These are phyloP conservation scores for Plasmopara viticola DNA, from an alignment of 352 stramenopile species.

Conservation along the genomic window DNA sequence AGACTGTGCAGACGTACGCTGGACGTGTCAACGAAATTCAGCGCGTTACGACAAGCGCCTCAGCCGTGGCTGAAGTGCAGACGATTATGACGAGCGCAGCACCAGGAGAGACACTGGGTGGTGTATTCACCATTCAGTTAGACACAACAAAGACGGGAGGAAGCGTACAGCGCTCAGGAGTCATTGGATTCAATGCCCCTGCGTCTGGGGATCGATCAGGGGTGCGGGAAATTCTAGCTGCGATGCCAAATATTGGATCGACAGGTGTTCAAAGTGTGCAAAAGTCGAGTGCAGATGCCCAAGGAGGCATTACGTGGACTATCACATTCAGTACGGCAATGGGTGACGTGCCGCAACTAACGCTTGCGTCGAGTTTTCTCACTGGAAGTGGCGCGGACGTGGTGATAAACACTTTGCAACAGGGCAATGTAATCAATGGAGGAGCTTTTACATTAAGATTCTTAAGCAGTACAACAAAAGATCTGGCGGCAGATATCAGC, in stretches of 20 bases:
- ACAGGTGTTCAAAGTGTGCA: conserved; percentile 50
- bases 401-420: conserved; percentile 44
- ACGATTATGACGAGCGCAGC: conserved; percentile 84
- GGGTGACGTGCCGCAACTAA: conserved; percentile 56
- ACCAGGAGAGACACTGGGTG: conserved; percentile 72
- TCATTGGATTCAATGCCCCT: conserved; percentile 83
- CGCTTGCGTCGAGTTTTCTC: conserved; percentile 57
- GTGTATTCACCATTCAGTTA: conserved; percentile 88
- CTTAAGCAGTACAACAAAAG: conserved; percentile 77
- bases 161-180: conserved; percentile 86
- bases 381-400: conserved; percentile 68
- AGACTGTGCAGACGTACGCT: conserved; percentile 86
- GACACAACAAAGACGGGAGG: conserved; percentile 84
- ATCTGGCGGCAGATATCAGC: conserved; percentile 79
- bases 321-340: conserved; percentile 76
- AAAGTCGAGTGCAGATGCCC: conserved; percentile 55
- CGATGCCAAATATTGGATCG: conserved; percentile 71
- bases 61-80: conserved; percentile 53
- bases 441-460: conserved; percentile 92
- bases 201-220: conserved; percentile 40
- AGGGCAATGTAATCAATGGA: conserved; percentile 60
- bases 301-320: conserved; percentile 90
- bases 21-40: conserved; percentile 87
- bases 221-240: conserved; percentile 67
- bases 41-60: conserved; percentile 72